These are phyloP conservation scores for Prunus mume DNA, from an alignment of 306 rosid species.

Conservation along the genomic window DNA sequence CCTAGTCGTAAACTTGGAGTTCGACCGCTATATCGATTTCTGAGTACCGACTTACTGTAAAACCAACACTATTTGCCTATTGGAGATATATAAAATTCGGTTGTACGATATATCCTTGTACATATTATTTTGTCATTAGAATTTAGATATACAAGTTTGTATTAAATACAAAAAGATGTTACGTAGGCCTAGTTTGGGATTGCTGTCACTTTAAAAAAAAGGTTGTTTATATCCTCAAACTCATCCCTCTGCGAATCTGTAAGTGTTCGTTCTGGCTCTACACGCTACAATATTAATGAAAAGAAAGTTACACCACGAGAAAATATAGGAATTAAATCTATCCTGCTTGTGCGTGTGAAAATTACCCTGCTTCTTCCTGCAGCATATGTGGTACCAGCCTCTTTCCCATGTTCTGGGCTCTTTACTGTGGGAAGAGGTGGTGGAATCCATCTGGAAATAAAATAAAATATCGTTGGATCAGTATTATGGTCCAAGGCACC, in stretches of 20 bases:
- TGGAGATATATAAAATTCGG: neutral
- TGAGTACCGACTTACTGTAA: neutral
- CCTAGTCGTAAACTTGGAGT: neutral
- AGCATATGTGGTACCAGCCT: slow-evolving; percentile 85
- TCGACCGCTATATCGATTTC: neutral
- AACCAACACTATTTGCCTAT: neutral
- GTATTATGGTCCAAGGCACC: slow-evolving; percentile 12
- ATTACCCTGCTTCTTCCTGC: slow-evolving; percentile 99
- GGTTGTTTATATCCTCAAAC: slow-evolving; percentile 98
- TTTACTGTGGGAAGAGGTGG: slow-evolving; percentile 69
- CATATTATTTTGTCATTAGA: too few relatives aligned
- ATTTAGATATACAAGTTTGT: too few relatives aligned
- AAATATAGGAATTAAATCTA: slow-evolving; percentile 19
- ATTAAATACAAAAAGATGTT: too few relatives aligned
- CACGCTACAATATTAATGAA: slow-evolving; percentile 56
- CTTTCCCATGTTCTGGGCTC: slow-evolving; percentile 95
- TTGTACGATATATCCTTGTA: too few relatives aligned
- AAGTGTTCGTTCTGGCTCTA: slow-evolving; percentile 85
- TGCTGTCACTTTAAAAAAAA: too few relatives aligned
- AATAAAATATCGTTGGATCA: neutral
- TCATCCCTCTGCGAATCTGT: slow-evolving; percentile 97
- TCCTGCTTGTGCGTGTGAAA: slow-evolving; percentile 25
- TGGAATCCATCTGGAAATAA: slow-evolving; percentile 85
- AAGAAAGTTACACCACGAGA: slow-evolving; percentile 20
- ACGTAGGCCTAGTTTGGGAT: too few relatives aligned